Evolutionary conservation across 2,329 filamentous ascomycete genomes (phyloP), one percentile per base, ranked within the genome.

Genomic region (Aspergillus pseudoglaucus): DNA sequence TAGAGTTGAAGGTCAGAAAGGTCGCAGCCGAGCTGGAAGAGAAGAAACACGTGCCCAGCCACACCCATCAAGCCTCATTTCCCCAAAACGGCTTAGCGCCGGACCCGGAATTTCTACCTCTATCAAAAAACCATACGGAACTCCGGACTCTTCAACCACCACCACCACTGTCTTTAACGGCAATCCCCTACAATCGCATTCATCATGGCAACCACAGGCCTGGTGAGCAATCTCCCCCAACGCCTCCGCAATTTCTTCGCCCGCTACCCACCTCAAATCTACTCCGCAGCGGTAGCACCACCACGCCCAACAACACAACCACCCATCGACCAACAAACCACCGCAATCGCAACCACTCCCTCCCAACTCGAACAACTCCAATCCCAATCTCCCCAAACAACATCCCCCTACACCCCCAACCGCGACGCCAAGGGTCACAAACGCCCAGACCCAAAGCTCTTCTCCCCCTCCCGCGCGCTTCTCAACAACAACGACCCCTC

Each of bases 171-270:
- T 27, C 23, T 25, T 22, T 17, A 22, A 12, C 18, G 6, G 9
- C 6, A 25, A 37, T 2, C n/a, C n/a, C 2, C 33, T 37, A 3
- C 44, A 48, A 9, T 42, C 27, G 10, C 25, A 41, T 40, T 42
- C 48, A 51, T 33, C 30, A 59, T 54, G 54, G 51, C 55, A 18
- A 50, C 52, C 33, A 50, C 46, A 48, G 41, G 48, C 52, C 48
- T 56, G 45, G 54, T 61, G 42, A 55, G 46, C 51, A 47, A 56
- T 20, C 82, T 97, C 37, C 93, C 90, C 7, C 75, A 81, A 46
- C 85, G 85, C 37, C 81, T 98, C 41, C 81, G 86, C 64, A 83
- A 83, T 61, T 96, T 98, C 79, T 87, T 98, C 70, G 85, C 86
- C 48, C 86, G 87, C 56, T 96, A 91, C 69, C 93, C 93, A 38